Evolutionary conservation across 108 stramenopile genomes (phyloP).

Genomic region (Skeletonema grethae): DNA sequence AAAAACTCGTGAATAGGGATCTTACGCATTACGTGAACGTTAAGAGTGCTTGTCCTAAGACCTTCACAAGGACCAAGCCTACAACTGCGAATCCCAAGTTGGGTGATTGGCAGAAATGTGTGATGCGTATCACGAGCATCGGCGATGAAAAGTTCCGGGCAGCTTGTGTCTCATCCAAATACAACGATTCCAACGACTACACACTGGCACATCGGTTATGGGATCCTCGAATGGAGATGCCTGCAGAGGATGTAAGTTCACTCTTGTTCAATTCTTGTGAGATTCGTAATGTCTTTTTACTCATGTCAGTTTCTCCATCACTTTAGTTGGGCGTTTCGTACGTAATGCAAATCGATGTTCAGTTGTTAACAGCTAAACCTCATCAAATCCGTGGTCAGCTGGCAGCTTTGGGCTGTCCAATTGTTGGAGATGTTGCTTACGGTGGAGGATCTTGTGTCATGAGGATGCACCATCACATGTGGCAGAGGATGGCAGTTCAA

Average conservation of each 20-base stretch:
- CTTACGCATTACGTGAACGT: constrained; percentile 46
- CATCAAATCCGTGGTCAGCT: constrained; percentile 59
- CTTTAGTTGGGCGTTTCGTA: constrained; percentile 2
- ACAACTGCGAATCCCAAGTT: background rate
- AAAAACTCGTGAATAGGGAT: constrained; percentile 26
- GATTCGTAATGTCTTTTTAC: background rate
- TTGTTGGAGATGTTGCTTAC: constrained; percentile 51
- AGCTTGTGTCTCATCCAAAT: constrained; percentile 46
- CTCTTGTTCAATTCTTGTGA: background rate
- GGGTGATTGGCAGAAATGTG: constrained; percentile 39
- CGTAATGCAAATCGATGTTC: constrained; percentile 53
- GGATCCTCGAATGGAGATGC: constrained; percentile 27
- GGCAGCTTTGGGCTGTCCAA: constrained; percentile 51
- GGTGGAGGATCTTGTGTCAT: constrained; percentile 45
- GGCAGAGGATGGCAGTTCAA: constrained; percentile 48
- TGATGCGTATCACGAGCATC: constrained; percentile 40
- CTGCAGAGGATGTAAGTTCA: constrained; percentile 31
- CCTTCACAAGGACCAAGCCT: constrained; percentile 44
- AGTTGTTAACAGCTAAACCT: constrained; percentile 44
- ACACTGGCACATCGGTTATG: constrained; percentile 48
- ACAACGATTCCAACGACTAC: constrained; percentile 36
- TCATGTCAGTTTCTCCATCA: background rate
- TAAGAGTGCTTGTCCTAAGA: constrained; percentile 45
- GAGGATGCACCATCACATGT: constrained; percentile 38
- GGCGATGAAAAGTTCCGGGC: constrained; percentile 38